Evolutionary conservation across 1,284 basidiomycete species (phyloP).

Genomic region (Heterobasidion parviporum): DNA sequence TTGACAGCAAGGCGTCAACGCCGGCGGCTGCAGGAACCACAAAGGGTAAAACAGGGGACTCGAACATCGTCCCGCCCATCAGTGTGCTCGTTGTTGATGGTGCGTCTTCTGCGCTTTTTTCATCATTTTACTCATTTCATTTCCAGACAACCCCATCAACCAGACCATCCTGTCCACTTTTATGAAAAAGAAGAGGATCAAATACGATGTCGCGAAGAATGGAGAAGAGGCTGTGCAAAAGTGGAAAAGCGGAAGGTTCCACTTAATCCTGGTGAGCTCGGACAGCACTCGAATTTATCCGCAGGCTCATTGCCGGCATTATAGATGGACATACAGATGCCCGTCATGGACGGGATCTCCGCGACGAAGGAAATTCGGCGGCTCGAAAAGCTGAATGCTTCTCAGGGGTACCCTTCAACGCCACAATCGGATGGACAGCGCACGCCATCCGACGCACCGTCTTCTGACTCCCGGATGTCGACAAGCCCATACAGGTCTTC

Average conservation of each 20-base stretch:
- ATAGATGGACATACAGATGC: conserved; percentile 99
- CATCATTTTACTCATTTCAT: neutral
- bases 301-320: neutral
- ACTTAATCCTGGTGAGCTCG: conserved; percentile 82
- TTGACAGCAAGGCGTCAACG: neutral
- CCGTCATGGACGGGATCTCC: conserved; percentile 96
- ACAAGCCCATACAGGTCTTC: conserved; percentile 79
- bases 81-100: conserved; percentile 95
- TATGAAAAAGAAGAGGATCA: conserved; percentile 94
- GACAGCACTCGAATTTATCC: conserved; percentile 5
- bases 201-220: conserved; percentile 91
- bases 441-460: conserved; percentile 44
- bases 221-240: conserved; percentile 95
- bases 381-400: conserved; percentile 66
- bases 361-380: conserved; percentile 95
- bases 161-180: conserved; percentile 94
- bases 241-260: conserved; percentile 91
- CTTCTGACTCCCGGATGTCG: conserved; percentile 34
- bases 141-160: conserved; percentile 94
- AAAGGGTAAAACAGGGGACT: conserved; percentile 22
- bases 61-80: conserved; percentile 83
- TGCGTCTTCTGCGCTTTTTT: conserved; percentile 25
- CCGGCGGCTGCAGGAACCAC: conserved; percentile 8
- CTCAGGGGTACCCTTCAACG: conserved; percentile 65
- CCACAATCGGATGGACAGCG: conserved; percentile 48